phyloP scores from a whole-genome alignment of 768 basidiomycete genomes.

The Trametes villosa region DNA sequence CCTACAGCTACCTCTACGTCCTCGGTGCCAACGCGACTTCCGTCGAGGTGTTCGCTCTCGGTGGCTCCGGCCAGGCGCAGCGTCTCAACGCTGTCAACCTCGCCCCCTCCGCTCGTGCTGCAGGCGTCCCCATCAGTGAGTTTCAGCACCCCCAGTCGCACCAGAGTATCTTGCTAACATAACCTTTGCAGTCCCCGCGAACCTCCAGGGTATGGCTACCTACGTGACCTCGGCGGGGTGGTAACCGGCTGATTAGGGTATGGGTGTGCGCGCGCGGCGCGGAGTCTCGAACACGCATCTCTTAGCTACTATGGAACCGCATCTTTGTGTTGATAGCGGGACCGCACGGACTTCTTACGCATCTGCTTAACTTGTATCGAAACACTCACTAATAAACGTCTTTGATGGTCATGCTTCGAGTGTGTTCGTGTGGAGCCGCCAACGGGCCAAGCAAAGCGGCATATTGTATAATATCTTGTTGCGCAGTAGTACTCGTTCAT shows the following conservation, averaged over 20 bases:
- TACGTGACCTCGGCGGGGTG: conserved; percentile 29
- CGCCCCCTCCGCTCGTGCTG: conserved; percentile 34
- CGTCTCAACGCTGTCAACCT: conserved; percentile 40
- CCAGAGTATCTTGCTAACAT: neutral
- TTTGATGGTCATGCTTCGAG: neutral
- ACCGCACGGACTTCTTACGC: neutral
- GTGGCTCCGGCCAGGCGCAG: conserved; percentile 42
- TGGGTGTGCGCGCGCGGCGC: no score
- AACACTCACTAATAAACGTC: neutral
- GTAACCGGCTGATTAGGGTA: neutral
- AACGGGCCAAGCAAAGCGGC: no score
- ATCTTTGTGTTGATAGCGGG: no score
- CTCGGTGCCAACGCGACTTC: conserved; percentile 42
- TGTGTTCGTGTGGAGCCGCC: neutral
- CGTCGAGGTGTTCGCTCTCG: conserved; percentile 43
- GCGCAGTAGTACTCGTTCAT: no score
- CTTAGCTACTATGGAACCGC: no score
- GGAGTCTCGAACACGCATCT: no score
- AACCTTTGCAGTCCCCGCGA: conserved; percentile 29
- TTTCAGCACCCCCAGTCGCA: neutral
- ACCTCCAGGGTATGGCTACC: conserved; percentile 43
- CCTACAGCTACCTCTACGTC: conserved; percentile 45
- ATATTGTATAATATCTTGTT: neutral
- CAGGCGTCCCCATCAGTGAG: conserved; percentile 39
- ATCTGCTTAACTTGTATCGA: neutral